phyloP scores from a whole-genome alignment of 2,329 filamentous ascomycete species.

The Ceratocystis eucalypticola region DNA sequence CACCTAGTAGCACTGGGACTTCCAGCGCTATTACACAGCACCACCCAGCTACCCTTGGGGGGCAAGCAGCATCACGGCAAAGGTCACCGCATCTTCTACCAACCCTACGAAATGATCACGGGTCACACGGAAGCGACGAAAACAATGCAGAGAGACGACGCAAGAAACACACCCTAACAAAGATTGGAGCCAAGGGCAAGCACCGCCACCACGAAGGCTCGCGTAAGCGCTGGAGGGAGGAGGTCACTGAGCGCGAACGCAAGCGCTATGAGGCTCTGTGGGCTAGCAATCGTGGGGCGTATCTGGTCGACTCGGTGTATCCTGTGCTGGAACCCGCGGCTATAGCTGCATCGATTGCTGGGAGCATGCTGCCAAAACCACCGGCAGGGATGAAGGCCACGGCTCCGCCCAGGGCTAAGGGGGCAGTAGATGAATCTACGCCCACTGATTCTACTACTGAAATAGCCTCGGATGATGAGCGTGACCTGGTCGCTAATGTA shows the following conservation, averaged over 20 bases:
- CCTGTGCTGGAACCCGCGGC: conserved; percentile 16
- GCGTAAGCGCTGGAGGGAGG: conserved; percentile 62
- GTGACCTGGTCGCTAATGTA: conserved; percentile 49
- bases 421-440: not conserved
- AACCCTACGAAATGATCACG: not conserved
- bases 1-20: conserved; percentile 29
- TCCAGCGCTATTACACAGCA: conserved; percentile 24
- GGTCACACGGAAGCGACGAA: conserved; percentile 27
- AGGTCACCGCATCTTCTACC: conserved; percentile 27
- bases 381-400: not conserved
- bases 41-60: conserved; percentile 25
- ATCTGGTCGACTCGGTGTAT: conserved; percentile 25
- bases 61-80: not conserved
- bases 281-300: conserved; percentile 62
- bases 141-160: conserved; percentile 40
- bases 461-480: conserved; percentile 23
- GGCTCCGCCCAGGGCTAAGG: not conserved
- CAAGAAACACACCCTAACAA: conserved; percentile 35
- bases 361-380: not conserved
- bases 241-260: conserved; percentile 57
- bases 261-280: conserved; percentile 73
- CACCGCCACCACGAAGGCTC: conserved; percentile 67
- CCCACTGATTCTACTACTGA: conserved; percentile 10
- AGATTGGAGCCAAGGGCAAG: conserved; percentile 31
- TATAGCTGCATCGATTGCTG: not conserved